Evolutionary conservation across 2,329 filamentous ascomycete species (phyloP).

Genomic region (Pyricularia pennisetigena): DNA sequence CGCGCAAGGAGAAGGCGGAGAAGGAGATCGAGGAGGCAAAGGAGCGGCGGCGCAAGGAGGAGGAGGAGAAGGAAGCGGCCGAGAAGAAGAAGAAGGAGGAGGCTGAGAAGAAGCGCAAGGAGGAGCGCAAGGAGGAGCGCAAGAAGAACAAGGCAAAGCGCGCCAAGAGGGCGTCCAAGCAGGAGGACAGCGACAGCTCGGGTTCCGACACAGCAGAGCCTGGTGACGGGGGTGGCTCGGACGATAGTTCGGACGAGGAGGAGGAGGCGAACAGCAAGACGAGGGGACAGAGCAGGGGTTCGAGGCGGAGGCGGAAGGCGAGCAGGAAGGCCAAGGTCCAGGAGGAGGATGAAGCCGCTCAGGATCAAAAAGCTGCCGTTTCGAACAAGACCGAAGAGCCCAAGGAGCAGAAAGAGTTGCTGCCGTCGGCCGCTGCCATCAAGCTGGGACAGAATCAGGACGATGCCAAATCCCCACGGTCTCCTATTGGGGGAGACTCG

Average conservation of each 20-base stretch:
- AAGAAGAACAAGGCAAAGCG: slow-evolving; percentile 12
- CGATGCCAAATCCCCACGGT: neutral
- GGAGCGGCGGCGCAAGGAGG: slow-evolving; percentile 26
- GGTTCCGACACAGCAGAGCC: slow-evolving; percentile 8
- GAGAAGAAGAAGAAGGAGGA: slow-evolving; percentile 21
- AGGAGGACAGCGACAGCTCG: slow-evolving; percentile 10
- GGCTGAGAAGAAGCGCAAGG: slow-evolving; percentile 16
- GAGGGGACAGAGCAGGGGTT: neutral
- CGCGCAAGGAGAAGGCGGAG: slow-evolving; percentile 37
- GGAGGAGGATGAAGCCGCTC: neutral
- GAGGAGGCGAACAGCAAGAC: slow-evolving; percentile 12
- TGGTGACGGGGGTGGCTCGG: slow-evolving; percentile 7
- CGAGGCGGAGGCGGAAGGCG: slow-evolving; percentile 5
- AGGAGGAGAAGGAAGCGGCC: slow-evolving; percentile 23
- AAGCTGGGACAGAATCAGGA: neutral
- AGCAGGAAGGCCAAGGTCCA: neutral
- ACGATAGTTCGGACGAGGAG: slow-evolving; percentile 6
- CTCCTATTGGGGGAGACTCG: slow-evolving; percentile 1
- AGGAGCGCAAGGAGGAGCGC: slow-evolving; percentile 14
- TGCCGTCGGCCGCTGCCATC: neutral
- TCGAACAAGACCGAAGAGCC: neutral
- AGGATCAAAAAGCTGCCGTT: neutral
- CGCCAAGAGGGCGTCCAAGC: slow-evolving; percentile 17
- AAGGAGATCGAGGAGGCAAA: slow-evolving; percentile 31
- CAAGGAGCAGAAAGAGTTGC: neutral